Percentiles rank a stretch among this genome's conserved stretches.
Evolutionary conservation across 495 filamentous ascomycete species (phyloP).

Genomic region (Neurospora terricola): DNA sequence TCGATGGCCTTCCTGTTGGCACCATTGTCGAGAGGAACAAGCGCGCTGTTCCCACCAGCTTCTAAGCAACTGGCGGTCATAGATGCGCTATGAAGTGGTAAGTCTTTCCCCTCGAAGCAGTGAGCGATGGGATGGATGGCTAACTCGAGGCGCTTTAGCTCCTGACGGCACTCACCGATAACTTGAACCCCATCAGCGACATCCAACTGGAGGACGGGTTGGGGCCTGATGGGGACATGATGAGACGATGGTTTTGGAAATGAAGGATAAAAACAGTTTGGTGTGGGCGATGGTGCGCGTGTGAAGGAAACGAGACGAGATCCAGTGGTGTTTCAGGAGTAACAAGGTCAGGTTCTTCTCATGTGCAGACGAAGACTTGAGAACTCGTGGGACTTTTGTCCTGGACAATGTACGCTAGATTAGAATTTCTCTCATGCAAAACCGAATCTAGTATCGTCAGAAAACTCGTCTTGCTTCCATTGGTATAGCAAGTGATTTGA

Average conservation of each 20-base stretch:
- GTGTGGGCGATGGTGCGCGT: background rate
- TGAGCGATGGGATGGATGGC: background rate
- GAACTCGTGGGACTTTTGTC: background rate
- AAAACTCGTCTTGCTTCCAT: background rate
- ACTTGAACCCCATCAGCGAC: background rate
- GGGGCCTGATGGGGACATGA: background rate
- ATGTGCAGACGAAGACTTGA: background rate
- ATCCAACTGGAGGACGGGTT: background rate
- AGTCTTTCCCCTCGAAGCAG: background rate
- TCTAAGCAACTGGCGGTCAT: background rate
- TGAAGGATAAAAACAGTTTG: background rate
- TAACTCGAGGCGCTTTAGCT: background rate
- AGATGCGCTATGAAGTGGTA: background rate
- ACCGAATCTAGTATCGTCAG: background rate
- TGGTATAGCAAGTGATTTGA: background rate
- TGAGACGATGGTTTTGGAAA: background rate
- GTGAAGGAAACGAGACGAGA: background rate
- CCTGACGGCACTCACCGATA: background rate
- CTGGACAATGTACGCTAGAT: background rate
- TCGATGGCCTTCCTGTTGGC: background rate
- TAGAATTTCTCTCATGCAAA: background rate
- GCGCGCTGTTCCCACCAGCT: background rate
- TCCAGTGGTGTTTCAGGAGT: background rate
- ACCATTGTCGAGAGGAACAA: background rate
- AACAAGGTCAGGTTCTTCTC: background rate